Evolutionary conservation across 164 flowering plant species (phyloP).

Genomic region (Amborella trichopoda): DNA sequence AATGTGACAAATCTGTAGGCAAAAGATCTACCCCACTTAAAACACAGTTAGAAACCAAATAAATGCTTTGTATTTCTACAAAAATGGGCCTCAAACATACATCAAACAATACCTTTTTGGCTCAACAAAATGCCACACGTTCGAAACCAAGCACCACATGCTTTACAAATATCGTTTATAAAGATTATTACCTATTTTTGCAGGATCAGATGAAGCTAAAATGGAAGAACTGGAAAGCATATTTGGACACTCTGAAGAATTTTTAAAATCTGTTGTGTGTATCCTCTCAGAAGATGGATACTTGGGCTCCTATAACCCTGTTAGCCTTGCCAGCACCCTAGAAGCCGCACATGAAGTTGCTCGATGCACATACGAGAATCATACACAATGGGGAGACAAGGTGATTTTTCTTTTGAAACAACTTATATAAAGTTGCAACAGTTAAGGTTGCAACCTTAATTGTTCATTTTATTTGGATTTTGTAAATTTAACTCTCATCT

Average conservation of each 20-base stretch:
- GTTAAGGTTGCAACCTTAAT: neutral
- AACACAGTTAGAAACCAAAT: neutral
- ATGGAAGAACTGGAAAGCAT: constrained; percentile 3
- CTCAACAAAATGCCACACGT: neutral
- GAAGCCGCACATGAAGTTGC: constrained; percentile 32
- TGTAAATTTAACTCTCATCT: neutral
- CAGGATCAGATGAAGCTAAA: constrained; percentile 9
- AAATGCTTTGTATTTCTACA: neutral
- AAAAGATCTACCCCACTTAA: too few relatives aligned
- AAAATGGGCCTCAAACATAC: neutral
- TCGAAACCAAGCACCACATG: neutral
- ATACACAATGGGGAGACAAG: constrained; percentile 40
- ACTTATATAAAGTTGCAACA: neutral
- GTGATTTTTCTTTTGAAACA: constrained; percentile 8
- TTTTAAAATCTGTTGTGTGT: constrained; percentile 16
- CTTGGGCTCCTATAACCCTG: neutral
- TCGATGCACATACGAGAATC: constrained; percentile 27
- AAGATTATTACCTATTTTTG: neutral
- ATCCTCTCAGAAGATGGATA: neutral
- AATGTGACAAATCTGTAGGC: too few relatives aligned
- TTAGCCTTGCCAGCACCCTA: constrained; percentile 12
- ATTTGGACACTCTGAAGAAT: constrained; percentile 26
- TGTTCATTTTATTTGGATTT: neutral
- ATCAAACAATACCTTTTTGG: neutral
- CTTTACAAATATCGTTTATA: too few relatives aligned